These are phyloP conservation scores for Arthrobotrys pseudoclavata DNA, from an alignment of 2,329 filamentous ascomycete genomes.

Conservation along the genomic window DNA sequence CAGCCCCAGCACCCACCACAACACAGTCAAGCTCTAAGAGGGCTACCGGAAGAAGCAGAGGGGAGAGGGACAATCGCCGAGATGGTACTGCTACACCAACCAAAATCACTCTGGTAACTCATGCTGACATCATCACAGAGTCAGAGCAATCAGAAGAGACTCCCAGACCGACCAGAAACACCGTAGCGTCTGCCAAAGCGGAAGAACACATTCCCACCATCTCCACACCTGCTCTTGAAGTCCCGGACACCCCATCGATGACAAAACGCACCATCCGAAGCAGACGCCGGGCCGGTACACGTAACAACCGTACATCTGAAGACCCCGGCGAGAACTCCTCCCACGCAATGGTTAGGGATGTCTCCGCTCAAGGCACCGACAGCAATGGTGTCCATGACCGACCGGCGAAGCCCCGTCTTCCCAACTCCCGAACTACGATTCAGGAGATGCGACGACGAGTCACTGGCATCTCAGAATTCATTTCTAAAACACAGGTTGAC, in stretches of 20 bases:
- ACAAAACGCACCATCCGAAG: constrained; percentile 65
- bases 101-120: constrained; percentile 59
- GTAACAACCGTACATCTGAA: constrained; percentile 67
- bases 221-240: constrained; percentile 47
- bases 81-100: constrained; percentile 59
- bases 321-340: constrained; percentile 66
- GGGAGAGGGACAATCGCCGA: constrained; percentile 58
- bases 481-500: constrained; percentile 88
- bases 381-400: constrained; percentile 70
- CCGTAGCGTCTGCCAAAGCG: constrained; percentile 39
- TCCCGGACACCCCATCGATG: constrained; percentile 61
- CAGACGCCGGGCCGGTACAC: constrained; percentile 64
- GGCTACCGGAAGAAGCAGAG: constrained; percentile 52
- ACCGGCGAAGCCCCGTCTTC: constrained; percentile 71
- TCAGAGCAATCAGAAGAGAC: constrained; percentile 59
- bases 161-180: constrained; percentile 54
- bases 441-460: constrained; percentile 89
- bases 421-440: constrained; percentile 80
- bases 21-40: constrained; percentile 56
- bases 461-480: constrained; percentile 87
- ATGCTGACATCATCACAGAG: constrained; percentile 59
- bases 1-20: constrained; percentile 55
- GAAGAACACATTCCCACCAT: constrained; percentile 55
- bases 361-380: constrained; percentile 64
- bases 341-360: constrained; percentile 66